Base-by-base conservation (phyloP, 768 basidiomycete genomes). In the Suillus subaureus region DNA sequence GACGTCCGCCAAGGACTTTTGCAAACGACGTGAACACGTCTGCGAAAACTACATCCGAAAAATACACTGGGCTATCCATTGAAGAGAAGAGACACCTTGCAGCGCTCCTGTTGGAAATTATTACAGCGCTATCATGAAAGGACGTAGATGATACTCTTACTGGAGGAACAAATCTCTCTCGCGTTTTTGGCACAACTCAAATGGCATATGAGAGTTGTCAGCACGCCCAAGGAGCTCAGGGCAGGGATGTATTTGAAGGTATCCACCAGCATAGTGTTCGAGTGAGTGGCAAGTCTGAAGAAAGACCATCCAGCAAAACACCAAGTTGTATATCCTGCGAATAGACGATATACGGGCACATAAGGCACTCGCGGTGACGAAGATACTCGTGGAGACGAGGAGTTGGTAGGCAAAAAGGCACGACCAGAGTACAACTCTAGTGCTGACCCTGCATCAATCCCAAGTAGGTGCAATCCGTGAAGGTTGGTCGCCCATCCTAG, bases 21-120 rank as follows among this genome's bases (percentile, higher is more conserved):
- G 97, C 96, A 72, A 93, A 97, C 2, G 96, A 98, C 2, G 97
- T 99, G 72, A 96, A 86, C 67, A 99, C 87, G 82, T 99, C 97
- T 66, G 97, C 96, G 65, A 97, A 88, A 52, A 99, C 86, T 28
- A 99, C 88, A 75, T 99, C 97, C 35, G 89, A 88, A 78, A 99
- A 99, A 75, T 89, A 88, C 47, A 95, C 83, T 6, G 90, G 86
- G 49, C 82, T 81, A 61, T 82, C 81, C 47, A 81, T 72, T 1
- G 87, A 79, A n/a, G 91, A 85, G 61, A 89, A 84, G 28, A 95
- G 70, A 72, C 94, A 97, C 68, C 97, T 84, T 54, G 84, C 81
- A 52, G 94, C 72, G 15, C 91, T 79, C 70, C 96, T 98, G 69
- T 28, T 42, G 49, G 63, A 23, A 21, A 60, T 58, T 58, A 64